Evolutionary conservation across 2,329 filamentous ascomycete genomes (phyloP).

Genomic region (Ramularia endophylla): DNA sequence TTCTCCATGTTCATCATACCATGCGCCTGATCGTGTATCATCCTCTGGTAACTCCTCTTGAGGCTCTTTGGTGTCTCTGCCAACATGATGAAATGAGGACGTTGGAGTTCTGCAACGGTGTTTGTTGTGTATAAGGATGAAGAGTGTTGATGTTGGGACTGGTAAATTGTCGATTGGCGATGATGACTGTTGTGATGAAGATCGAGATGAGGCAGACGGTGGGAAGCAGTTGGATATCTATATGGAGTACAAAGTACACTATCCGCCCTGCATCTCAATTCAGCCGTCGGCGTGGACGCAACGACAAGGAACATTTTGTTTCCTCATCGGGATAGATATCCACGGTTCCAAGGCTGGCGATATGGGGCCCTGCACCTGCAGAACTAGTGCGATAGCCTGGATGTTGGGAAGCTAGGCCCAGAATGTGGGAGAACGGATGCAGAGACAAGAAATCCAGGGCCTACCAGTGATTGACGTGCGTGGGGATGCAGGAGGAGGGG

Average conservation of each 20-base stretch:
- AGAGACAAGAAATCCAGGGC: slow-evolving; percentile 12
- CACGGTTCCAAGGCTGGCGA: slow-evolving; percentile 10
- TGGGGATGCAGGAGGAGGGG: slow-evolving; percentile 10
- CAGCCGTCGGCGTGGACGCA: slow-evolving; percentile 4
- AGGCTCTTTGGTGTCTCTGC: slow-evolving; percentile 9
- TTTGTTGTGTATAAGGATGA: slow-evolving; percentile 7
- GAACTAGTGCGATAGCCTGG: slow-evolving; percentile 2
- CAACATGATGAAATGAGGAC: slow-evolving; percentile 10
- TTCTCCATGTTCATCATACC: slow-evolving; percentile 14
- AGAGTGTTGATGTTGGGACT: slow-evolving; percentile 10
- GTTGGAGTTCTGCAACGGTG: slow-evolving; percentile 3
- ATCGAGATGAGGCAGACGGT: slow-evolving; percentile 2
- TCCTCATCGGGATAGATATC: slow-evolving; percentile 6
- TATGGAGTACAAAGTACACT: slow-evolving; percentile 13
- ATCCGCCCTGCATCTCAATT: slow-evolving; percentile 7
- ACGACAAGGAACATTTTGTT: slow-evolving; percentile 3
- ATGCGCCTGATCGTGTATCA: slow-evolving; percentile 14
- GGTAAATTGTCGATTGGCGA: slow-evolving; percentile 14
- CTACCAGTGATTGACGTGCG: slow-evolving; percentile 13
- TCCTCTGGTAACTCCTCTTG: slow-evolving; percentile 16
- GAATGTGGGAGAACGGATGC: slow-evolving; percentile 9
- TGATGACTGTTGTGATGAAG: neutral
- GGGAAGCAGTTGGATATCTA: slow-evolving; percentile 16
- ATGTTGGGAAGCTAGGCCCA: slow-evolving; percentile 3
- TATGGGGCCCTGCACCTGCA: slow-evolving; percentile 10